Conservation (phyloP, 352 stramenopile genomes). For the Phytophthora citricola region DNA sequence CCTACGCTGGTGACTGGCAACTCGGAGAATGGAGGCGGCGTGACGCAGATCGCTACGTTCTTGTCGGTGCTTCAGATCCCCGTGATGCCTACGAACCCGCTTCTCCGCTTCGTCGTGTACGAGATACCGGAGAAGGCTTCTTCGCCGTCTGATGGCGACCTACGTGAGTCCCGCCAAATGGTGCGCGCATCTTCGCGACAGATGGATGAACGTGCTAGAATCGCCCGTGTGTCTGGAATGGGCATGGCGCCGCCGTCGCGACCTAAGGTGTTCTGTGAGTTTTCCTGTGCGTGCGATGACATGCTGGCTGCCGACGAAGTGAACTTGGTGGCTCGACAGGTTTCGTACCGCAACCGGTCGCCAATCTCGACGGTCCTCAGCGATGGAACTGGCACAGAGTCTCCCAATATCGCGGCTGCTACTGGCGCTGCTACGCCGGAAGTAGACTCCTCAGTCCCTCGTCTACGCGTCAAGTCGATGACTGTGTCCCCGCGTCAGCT, state of each 20-base stretch:
- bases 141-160: slow-evolving; percentile 27
- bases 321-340: slow-evolving; percentile 62
- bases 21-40: slow-evolving; percentile 27
- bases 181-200: slow-evolving; percentile 57
- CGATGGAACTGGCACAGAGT: slow-evolving; percentile 38
- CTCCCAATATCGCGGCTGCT: slow-evolving; percentile 27
- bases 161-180: slow-evolving; percentile 34
- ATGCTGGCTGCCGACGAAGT: slow-evolving; percentile 65
- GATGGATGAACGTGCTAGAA: slow-evolving; percentile 60
- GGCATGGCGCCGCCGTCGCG: slow-evolving; percentile 59
- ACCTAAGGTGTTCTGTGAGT: slow-evolving; percentile 83
- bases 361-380: slow-evolving; percentile 38
- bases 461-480: slow-evolving; percentile 74
- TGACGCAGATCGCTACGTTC: slow-evolving; percentile 74
- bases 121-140: slow-evolving; percentile 66
- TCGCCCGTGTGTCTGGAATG: slow-evolving; percentile 66
- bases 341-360: slow-evolving; percentile 51
- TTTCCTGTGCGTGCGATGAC: slow-evolving; percentile 69
- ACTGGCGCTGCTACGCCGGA: slow-evolving; percentile 18
- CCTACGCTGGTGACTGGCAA: slow-evolving; percentile 58
- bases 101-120: slow-evolving; percentile 86
- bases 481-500: slow-evolving; percentile 75
- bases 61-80: slow-evolving; percentile 83
- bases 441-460: slow-evolving; percentile 39
- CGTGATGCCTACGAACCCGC: slow-evolving; percentile 62